Base-by-base conservation (phyloP, 768 basidiomycete species). In the Suillus occidentalis region DNA sequence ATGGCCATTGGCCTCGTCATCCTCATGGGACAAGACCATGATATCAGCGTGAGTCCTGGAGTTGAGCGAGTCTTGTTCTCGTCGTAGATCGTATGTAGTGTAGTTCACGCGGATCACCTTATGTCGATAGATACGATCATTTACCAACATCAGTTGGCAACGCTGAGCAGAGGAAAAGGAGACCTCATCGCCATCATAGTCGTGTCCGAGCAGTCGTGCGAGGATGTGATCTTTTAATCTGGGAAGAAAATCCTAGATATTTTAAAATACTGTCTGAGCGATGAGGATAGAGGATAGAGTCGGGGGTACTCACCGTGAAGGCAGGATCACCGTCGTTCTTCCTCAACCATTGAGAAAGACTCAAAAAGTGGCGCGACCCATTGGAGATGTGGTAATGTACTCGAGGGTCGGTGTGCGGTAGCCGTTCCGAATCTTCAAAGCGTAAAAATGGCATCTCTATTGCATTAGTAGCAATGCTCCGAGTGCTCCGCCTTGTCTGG, bases 11-110 rank as follows among this genome's bases (percentile, higher is more conserved):
- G 13, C 5, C 3, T 58, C 81, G 8, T 45, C 20, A 3, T 45
- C 20, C 20, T 45, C 43, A 20, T 45, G 43, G 3, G 47, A n/a
- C n/a, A 49, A 25, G 47, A 49, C 47, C 47, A 49, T 49, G 9
- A 49, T 13, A 13, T 49, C 47, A 0, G 47, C 22, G 1, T 81
- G 73, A 0, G 71, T 79, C 0, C 68, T 60, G 6, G 78, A 75
- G 49, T 83, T 82, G 61, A 85, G 69, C 0, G 73, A 65, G 63
- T 85, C 83, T 63, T 83, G 80, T 0, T 37, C 63, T 34, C 40
- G 63, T 7, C 65, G 61, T 5, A 76, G 63, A 34, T 77, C 71
- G 34, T 76, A 78, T 0, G 68, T 73, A 0, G 75, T 77, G 28
- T 75, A 78, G 49, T 45, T 45, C 7, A 45, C 4, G 7, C 20